A percentile compares a stretch with the other conserved stretches of the same genome.
phyloP scores from a whole-genome alignment of 2,329 filamentous ascomycete species.

The Scolecobasidium constrictum region DNA sequence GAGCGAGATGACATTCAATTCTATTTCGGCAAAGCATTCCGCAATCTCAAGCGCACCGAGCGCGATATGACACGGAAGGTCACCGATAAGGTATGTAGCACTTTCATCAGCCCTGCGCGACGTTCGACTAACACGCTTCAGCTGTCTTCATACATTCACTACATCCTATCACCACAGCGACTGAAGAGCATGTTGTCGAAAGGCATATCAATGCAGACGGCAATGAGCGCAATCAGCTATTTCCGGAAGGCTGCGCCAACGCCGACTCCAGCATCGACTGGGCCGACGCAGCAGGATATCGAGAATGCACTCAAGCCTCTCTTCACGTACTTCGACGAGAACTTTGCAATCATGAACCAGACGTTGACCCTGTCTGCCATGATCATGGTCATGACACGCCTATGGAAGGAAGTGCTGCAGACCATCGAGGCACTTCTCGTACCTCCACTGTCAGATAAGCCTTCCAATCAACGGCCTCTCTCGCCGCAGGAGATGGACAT shows the following conservation, averaged over 20 bases:
- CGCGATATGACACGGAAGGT: slow-evolving; percentile 97
- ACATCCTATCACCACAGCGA: slow-evolving; percentile 74
- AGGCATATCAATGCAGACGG: slow-evolving; percentile 60
- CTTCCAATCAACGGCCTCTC: slow-evolving; percentile 72
- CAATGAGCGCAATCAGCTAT: slow-evolving; percentile 59
- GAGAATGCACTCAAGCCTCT: slow-evolving; percentile 73
- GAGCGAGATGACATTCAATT: slow-evolving; percentile 98
- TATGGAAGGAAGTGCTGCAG: slow-evolving; percentile 95
- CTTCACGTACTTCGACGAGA: slow-evolving; percentile 93
- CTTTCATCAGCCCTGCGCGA: slow-evolving; percentile 14
- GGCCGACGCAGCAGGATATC: slow-evolving; percentile 60
- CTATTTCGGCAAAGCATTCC: slow-evolving; percentile 94
- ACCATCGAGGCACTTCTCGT: slow-evolving; percentile 86
- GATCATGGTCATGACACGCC: slow-evolving; percentile 92
- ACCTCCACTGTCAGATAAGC: slow-evolving; percentile 89
- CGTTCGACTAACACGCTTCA: too few relatives aligned
- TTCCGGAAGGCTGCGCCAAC: slow-evolving; percentile 43
- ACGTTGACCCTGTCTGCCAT: slow-evolving; percentile 93
- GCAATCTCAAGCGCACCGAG: slow-evolving; percentile 88
- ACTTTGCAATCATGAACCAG: slow-evolving; percentile 98
- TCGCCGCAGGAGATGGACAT: slow-evolving; percentile 84
- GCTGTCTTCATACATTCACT: slow-evolving; percentile 87
- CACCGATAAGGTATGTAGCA: slow-evolving; percentile 92
- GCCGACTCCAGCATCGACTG: slow-evolving; percentile 32
- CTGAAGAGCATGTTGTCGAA: slow-evolving; percentile 63